phyloP scores from a whole-genome alignment of 2,329 filamentous ascomycete genomes.

The Apiospora phragmitis region DNA sequence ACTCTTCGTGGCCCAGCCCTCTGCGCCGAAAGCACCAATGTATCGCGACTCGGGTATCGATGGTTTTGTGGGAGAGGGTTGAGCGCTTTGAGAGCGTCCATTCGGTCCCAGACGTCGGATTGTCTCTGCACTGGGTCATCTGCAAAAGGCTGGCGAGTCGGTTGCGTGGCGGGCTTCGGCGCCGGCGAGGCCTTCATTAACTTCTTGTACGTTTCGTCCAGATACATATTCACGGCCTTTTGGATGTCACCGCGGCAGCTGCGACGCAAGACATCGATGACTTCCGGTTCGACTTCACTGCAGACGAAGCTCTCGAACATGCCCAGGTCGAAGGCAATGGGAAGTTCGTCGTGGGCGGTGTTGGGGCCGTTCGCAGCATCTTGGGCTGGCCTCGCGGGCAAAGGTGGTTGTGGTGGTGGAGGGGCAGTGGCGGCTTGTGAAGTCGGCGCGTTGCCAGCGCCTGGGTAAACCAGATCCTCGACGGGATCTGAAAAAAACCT shows the following conservation, averaged over 20 bases:
- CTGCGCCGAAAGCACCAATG: slow-evolving; percentile 87
- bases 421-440: slow-evolving; percentile 12
- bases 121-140: not conserved
- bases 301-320: slow-evolving; percentile 63
- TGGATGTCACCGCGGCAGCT: slow-evolving; percentile 60
- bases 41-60: slow-evolving; percentile 59
- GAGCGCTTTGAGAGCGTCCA: not conserved
- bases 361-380: not conserved
- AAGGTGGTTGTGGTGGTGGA: slow-evolving; percentile 15
- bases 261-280: slow-evolving; percentile 51
- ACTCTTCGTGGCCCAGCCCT: slow-evolving; percentile 88
- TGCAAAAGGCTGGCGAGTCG: not conserved
- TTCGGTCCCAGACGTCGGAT: too few relatives aligned
- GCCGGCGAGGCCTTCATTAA: slow-evolving; percentile 16
- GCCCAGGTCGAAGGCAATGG: slow-evolving; percentile 51
- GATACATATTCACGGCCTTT: slow-evolving; percentile 68
- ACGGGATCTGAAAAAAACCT: slow-evolving; percentile 43
- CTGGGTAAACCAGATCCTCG: slow-evolving; percentile 20
- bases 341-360: slow-evolving; percentile 19
- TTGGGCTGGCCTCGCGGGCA: not conserved
- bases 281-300: slow-evolving; percentile 50
- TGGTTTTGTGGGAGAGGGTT: not conserved
- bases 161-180: not conserved
- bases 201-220: slow-evolving; percentile 59
- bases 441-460: slow-evolving; percentile 7